Percentiles rank a stretch among this genome's conserved stretches.
Conservation (phyloP, 176 grass and related monocot genomes). For the Musa schizocarpa region DNA sequence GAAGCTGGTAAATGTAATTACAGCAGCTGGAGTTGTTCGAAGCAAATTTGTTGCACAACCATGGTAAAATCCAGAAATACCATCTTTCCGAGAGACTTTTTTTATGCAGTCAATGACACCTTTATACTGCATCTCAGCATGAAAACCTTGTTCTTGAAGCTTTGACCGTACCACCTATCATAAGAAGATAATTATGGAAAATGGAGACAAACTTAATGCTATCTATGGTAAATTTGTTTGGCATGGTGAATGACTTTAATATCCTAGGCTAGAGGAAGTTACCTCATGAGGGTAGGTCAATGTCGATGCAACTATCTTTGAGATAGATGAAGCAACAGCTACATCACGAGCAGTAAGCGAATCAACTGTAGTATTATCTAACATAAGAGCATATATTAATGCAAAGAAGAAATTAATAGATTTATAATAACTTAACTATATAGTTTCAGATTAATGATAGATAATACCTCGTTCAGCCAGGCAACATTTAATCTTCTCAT, state of each 20-base stretch:
- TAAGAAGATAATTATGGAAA: neutral
- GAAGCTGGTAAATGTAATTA: conserved; percentile 96
- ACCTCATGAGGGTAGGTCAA: conserved; percentile 98
- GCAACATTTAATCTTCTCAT: conserved; percentile 88
- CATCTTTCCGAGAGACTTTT: conserved; percentile 64
- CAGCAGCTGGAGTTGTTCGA: conserved; percentile 89
- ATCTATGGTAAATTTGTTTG: neutral
- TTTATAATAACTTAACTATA: neutral
- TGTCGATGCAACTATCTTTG: conserved; percentile 83
- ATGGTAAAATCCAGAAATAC: conserved; percentile 77
- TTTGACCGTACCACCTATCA: conserved; percentile 82
- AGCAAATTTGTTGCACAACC: conserved; percentile 84
- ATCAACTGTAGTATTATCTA: conserved; percentile 87
- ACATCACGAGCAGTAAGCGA: conserved; percentile 77
- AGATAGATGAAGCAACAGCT: conserved; percentile 88
- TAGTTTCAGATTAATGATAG: conserved; percentile 6
- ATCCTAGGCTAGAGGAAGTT: neutral
- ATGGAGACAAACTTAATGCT: neutral
- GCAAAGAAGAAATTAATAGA: conserved; percentile 1
- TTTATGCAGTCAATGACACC: conserved; percentile 76
- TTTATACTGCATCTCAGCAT: conserved; percentile 43
- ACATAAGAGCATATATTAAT: conserved; percentile 25
- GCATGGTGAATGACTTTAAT: neutral
- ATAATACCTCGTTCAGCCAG: conserved; percentile 72
- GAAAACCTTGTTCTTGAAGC: conserved; percentile 82